Conservation (phyloP, 352 stramenopile species). For the Halophytophthora polymorphica region DNA sequence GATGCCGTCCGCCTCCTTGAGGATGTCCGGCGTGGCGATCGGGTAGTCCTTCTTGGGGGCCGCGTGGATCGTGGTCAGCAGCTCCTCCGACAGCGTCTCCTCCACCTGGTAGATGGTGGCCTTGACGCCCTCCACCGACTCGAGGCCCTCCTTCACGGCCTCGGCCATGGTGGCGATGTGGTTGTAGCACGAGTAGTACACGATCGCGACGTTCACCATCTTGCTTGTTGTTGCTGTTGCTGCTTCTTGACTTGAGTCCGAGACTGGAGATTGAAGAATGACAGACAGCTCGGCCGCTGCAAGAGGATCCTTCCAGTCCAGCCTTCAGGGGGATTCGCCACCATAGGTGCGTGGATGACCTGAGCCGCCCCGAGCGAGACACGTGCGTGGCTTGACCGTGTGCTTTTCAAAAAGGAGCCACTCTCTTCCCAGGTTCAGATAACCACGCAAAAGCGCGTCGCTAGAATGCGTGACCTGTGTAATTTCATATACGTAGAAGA, state of each 20-base stretch:
- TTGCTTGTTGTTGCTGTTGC: conserved; percentile 3
- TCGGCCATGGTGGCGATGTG: conserved; percentile 69
- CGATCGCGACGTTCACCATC: conserved; percentile 65
- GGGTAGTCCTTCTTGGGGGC: conserved; percentile 57
- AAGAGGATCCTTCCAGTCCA: not conserved
- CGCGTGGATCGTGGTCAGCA: conserved; percentile 76
- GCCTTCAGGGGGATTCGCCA: not conserved
- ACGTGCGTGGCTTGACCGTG: too few species aligned
- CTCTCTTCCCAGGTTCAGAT: not conserved
- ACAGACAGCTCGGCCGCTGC: not conserved
- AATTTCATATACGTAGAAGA: not conserved
- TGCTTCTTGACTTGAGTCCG: conserved; percentile 5
- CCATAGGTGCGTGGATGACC: not conserved
- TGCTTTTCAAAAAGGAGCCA: too few species aligned
- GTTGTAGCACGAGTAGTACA: conserved; percentile 84
- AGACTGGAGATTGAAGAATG: conserved; percentile 20
- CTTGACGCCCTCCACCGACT: conserved; percentile 37
- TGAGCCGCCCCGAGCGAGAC: not conserved
- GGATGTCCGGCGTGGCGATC: conserved; percentile 42
- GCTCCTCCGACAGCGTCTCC: conserved; percentile 65
- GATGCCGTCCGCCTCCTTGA: conserved; percentile 32
- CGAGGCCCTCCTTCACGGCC: conserved; percentile 61
- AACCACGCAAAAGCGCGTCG: not conserved
- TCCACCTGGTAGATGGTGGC: conserved; percentile 57
- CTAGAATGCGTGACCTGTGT: not conserved